Evolutionary conservation across 2,329 filamentous ascomycete genomes (phyloP).

Genomic region (Berkeleyomyces basicola): DNA sequence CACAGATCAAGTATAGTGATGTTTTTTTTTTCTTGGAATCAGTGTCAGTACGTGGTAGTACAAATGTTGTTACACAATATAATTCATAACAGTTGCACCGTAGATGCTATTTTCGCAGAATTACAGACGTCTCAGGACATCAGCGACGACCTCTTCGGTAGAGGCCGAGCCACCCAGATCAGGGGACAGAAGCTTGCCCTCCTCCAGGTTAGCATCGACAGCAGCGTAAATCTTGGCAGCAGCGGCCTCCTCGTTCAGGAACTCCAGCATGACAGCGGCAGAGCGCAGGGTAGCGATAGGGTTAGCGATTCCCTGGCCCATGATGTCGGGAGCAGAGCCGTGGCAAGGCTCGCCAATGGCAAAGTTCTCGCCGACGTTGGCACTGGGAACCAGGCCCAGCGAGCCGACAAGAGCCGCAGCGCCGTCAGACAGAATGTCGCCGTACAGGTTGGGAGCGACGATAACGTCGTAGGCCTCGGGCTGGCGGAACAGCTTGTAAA

Average conservation of each 20-base stretch:
- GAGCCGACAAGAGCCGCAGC: conserved; percentile 86
- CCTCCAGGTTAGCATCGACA: conserved; percentile 77
- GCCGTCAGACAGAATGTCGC: conserved; percentile 89
- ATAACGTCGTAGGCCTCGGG: conserved; percentile 93
- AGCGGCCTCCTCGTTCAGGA: conserved; percentile 71
- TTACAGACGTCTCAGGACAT: conserved; percentile 71
- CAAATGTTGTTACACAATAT: conserved; percentile 4
- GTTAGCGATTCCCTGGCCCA: conserved; percentile 84
- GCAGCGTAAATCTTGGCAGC: conserved; percentile 82
- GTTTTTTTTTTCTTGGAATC: neutral
- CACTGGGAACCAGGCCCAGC: conserved; percentile 79
- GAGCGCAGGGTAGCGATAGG: conserved; percentile 88
- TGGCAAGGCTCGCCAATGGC: conserved; percentile 98
- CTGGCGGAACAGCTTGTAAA: conserved; percentile 98
- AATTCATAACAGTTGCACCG: neutral
- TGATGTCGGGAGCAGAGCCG: conserved; percentile 87
- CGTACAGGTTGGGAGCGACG: conserved; percentile 93
- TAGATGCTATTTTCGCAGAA: neutral
- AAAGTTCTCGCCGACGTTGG: conserved; percentile 87
- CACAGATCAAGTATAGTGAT: neutral
- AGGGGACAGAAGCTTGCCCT: conserved; percentile 66
- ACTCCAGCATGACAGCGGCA: conserved; percentile 90
- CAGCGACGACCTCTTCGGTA: conserved; percentile 73
- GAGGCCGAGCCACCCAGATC: conserved; percentile 78
- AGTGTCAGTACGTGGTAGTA: neutral